phyloP scores from a whole-genome alignment of 2,329 filamentous ascomycete genomes.

The Rutstroemia sydowiana region DNA sequence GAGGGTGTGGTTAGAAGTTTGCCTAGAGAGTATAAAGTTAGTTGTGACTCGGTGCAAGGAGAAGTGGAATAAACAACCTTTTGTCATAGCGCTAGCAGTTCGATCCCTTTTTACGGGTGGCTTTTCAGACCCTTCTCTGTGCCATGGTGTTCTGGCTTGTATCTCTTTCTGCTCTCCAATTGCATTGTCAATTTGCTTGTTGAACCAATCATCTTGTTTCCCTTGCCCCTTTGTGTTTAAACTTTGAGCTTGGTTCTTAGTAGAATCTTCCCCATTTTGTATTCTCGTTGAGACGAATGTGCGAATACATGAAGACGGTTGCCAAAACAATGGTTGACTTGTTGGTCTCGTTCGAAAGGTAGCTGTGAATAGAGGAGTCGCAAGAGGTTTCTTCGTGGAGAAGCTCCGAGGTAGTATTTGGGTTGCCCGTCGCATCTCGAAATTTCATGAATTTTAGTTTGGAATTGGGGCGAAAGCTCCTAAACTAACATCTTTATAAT shows the following conservation, averaged over 20 bases:
- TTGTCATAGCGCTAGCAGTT: slow-evolving; percentile 52
- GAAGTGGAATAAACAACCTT: slow-evolving; percentile 38
- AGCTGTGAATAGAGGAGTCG: background rate
- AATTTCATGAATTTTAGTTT: background rate
- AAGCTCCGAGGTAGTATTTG: slow-evolving; percentile 4
- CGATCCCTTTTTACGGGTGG: slow-evolving; percentile 42
- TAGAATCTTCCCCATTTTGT: slow-evolving; percentile 7
- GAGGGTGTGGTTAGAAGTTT: slow-evolving; percentile 70
- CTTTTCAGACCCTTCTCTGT: slow-evolving; percentile 50
- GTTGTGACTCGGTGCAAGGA: background rate
- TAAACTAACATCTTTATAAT: background rate
- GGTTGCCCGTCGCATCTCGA: slow-evolving; percentile 3
- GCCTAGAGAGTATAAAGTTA: slow-evolving; percentile 38
- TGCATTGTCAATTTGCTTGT: slow-evolving; percentile 32
- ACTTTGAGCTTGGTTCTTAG: slow-evolving; percentile 14
- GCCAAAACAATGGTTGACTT: background rate
- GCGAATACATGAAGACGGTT: background rate
- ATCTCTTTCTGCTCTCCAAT: slow-evolving; percentile 41
- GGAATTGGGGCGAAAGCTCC: background rate
- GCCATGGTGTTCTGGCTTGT: slow-evolving; percentile 59
- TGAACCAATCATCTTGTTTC: slow-evolving; percentile 31
- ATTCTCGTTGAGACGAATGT: background rate
- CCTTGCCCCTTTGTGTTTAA: slow-evolving; percentile 23
- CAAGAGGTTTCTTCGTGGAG: background rate
- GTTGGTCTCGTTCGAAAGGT: background rate